These are phyloP conservation scores for Aspergillus coremiiformis DNA, from an alignment of 495 filamentous ascomycete genomes.

Conservation along the genomic window DNA sequence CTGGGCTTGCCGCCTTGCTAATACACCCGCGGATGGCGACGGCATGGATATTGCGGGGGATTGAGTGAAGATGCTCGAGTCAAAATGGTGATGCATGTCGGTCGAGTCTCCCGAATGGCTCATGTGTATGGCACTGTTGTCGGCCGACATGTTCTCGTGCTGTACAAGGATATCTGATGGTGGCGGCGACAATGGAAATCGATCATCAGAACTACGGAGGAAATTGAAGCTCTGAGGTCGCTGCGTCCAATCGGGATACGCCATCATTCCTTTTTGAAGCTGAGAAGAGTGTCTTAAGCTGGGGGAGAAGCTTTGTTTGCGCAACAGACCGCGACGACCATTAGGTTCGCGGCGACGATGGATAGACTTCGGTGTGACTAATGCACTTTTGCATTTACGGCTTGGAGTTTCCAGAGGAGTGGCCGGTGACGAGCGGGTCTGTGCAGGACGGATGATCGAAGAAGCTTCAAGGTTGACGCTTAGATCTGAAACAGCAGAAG, in stretches of 20 bases:
- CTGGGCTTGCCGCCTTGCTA: conserved; percentile 30
- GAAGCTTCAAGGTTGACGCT: conserved; percentile 30
- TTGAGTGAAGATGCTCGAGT: conserved; percentile 30
- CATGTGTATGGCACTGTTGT: conserved; percentile 16
- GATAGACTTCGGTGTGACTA: conserved; percentile 37
- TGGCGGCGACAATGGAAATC: conserved; percentile 39
- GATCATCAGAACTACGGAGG: conserved; percentile 28
- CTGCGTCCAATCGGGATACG: conserved; percentile 38
- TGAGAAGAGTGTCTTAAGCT: conserved; percentile 36
- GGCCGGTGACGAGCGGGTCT: conserved; percentile 29
- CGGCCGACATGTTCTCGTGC: conserved; percentile 32
- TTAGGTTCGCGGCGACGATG: conserved; percentile 36
- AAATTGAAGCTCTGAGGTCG: conserved; percentile 37
- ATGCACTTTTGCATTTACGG: conserved; percentile 31
- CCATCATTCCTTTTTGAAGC: conserved; percentile 35
- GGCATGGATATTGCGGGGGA: conserved; percentile 36
- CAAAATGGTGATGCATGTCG: conserved; percentile 34
- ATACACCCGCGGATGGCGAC: conserved; percentile 24
- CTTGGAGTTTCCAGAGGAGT: conserved; percentile 39
- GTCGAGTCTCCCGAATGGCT: conserved; percentile 19
- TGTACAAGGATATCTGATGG: conserved; percentile 38
- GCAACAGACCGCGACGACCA: conserved; percentile 32
- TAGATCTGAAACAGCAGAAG: conserved; percentile 34
- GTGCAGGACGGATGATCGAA: conserved; percentile 11
- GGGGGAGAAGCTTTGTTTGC: conserved; percentile 41